Evolutionary conservation across 2,329 filamentous ascomycete species (phyloP), one percentile per base, ranked within the genome.

Genomic region (Colletotrichum horii): DNA sequence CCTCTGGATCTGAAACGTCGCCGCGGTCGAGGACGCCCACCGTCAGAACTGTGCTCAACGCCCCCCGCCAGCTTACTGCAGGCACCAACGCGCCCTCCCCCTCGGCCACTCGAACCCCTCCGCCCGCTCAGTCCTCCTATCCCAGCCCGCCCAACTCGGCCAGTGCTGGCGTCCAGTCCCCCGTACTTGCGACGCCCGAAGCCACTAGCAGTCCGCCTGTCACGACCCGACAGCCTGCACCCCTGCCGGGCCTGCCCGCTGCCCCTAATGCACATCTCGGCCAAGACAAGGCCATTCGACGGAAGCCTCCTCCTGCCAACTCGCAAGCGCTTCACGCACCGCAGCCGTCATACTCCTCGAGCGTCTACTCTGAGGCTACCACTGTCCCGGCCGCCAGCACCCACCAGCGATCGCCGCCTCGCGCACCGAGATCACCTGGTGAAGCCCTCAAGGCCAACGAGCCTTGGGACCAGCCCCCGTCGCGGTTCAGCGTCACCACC

Each of bases 401-500:
- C 19, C 78, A 82, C 75, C 80, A 84, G 55, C 26, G 62, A 26
- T 56, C 69, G 9, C 73, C 65, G 14, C 43, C 67, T 36, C 36
- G 34, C 15, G 36, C n/a, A 15, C 38, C 43, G 36, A 66, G 38
- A 34, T 30, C 26, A 8, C 28, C 34, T 24, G 65, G 64, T 48
- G 66, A 73, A 30, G 58, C 65, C 16, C 28, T 66, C 30, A 34
- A 67, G 16, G 30, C 52, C 30, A 77, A 85, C 64, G 83, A 86
- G 58, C 80, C 88, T 48, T 88, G 88, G 86, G 83, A 85, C 15
- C 88, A 91, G 72, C 90, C 91, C 8, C 83, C 86, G 4, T 93
- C 91, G 65, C 89, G 90, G 61, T 94, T 93, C 82, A 94, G 92
- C 83, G 86, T 90, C 77, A 92, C 91, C 9, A 93, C 91, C 3